Evolutionary conservation across 305 asterid genomes (phyloP).

Genomic region (Andrographis paniculata): DNA sequence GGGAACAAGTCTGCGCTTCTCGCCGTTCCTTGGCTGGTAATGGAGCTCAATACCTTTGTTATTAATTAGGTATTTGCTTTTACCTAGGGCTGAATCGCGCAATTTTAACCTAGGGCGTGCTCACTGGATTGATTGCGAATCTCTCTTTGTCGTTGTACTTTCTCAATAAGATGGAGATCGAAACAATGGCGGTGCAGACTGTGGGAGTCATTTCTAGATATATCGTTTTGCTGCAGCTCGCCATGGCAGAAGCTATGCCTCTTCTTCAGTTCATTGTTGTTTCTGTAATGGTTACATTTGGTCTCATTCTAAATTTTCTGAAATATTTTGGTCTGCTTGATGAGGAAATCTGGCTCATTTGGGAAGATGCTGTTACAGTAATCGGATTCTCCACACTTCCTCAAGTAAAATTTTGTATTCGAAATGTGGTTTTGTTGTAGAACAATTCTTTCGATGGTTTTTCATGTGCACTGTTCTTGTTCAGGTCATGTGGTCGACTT

Average conservation of each 20-base stretch:
- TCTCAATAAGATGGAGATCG: conserved; percentile 81
- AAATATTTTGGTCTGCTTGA: conserved; percentile 61
- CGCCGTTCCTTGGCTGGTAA: conserved; percentile 99
- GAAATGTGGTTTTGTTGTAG: conserved; percentile 1
- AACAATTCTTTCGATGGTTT: conserved; percentile 5
- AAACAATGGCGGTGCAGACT: conserved; percentile 77
- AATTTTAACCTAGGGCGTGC: conserved; percentile 66
- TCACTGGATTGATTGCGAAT: conserved; percentile 97
- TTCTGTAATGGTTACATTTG: conserved; percentile 65
- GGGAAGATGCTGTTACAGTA: conserved; percentile 90
- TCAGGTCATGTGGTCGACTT: conserved; percentile 99
- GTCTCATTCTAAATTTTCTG: conserved; percentile 60
- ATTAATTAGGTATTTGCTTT: conserved; percentile 33
- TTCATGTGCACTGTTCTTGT: conserved; percentile 14
- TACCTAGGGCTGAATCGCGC: conserved; percentile 37
- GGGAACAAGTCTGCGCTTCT: conserved; percentile 76
- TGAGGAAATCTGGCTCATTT: conserved; percentile 55
- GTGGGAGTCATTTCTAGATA: conserved; percentile 77
- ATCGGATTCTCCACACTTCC: conserved; percentile 86
- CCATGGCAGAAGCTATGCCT: conserved; percentile 97
- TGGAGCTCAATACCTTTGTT: conserved; percentile 30
- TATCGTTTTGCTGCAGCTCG: conserved; percentile 76
- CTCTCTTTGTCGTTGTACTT: conserved; percentile 82
- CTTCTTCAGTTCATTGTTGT: conserved; percentile 68
- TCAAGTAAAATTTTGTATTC: conserved; percentile 39